These are phyloP conservation scores for Apiotrichum domesticum DNA, from an alignment of 1,284 basidiomycete species.

Conservation along the genomic window DNA sequence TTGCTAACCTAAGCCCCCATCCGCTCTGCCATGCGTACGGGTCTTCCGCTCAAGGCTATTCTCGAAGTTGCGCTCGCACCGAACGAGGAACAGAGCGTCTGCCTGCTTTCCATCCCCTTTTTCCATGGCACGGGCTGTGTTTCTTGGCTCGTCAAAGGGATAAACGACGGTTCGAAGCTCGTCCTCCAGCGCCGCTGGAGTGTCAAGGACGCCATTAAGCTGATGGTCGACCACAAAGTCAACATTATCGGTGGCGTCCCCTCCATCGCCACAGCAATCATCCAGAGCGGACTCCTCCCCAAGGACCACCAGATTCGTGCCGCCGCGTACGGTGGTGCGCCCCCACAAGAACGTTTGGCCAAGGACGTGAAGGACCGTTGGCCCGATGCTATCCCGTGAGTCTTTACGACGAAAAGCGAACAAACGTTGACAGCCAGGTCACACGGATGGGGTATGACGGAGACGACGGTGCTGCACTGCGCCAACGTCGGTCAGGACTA, in stretches of 20 bases:
- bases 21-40: slow-evolving; percentile 29
- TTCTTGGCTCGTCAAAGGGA: slow-evolving; percentile 34
- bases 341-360: slow-evolving; percentile 30
- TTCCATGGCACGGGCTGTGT: slow-evolving; percentile 45
- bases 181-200: slow-evolving; percentile 36
- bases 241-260: slow-evolving; percentile 42
- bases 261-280: slow-evolving; percentile 33
- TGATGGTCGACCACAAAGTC: slow-evolving; percentile 30
- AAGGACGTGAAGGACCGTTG: slow-evolving; percentile 22
- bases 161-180: slow-evolving; percentile 32
- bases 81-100: slow-evolving; percentile 19
- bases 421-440: slow-evolving; percentile 24
- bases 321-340: slow-evolving; percentile 39
- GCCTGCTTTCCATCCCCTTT: slow-evolving; percentile 35
- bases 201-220: slow-evolving; percentile 24
- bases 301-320: slow-evolving; percentile 25
- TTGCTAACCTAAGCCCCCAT: slow-evolving; percentile 7
- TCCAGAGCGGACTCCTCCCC: slow-evolving; percentile 27
- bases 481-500: slow-evolving; percentile 33
- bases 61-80: slow-evolving; percentile 3
- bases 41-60: slow-evolving; percentile 22
- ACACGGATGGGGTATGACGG: slow-evolving; percentile 39
- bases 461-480: slow-evolving; percentile 37
- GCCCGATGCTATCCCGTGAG: slow-evolving; percentile 23
- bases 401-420: background rate